Conservation (phyloP, 164 flowering plant genomes). For the Stephania yunnanensis region DNA sequence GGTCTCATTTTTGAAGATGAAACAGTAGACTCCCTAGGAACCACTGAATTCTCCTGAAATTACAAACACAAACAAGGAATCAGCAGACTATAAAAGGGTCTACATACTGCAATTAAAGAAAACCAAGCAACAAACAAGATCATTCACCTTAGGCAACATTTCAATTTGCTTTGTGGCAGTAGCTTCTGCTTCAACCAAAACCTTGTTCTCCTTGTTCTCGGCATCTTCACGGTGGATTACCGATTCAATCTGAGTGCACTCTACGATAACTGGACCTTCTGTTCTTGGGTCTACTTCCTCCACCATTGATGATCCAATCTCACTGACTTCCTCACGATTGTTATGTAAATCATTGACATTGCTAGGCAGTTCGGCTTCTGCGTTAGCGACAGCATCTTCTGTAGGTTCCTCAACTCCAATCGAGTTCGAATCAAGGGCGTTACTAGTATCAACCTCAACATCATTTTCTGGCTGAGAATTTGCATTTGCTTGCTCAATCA, state of each 20-base stretch:
- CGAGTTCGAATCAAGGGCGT: conserved; percentile 13
- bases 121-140: background rate
- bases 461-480: conserved; percentile 11
- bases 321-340: conserved; percentile 5
- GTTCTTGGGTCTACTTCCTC: conserved; percentile 18
- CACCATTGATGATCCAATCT: conserved; percentile 8
- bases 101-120: background rate
- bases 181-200: conserved; percentile 7
- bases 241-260: conserved; percentile 17
- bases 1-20: conserved; percentile 24
- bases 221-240: conserved; percentile 17
- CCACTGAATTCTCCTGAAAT: conserved; percentile 29
- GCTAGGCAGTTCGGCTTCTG: conserved; percentile 3
- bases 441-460: conserved; percentile 5
- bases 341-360: conserved; percentile 11
- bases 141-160: conserved; percentile 22
- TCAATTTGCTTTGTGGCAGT: conserved; percentile 12
- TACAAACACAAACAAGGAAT: conserved; percentile 5
- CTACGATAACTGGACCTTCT: conserved; percentile 15
- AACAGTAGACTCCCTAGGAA: conserved; percentile 18
- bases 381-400: conserved; percentile 4
- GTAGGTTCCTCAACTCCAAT: conserved; percentile 13
- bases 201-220: conserved; percentile 12
- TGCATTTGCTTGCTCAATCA: conserved; percentile 38
- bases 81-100: no score